These are phyloP conservation scores for Celoporthe dispersa DNA, from an alignment of 2,329 filamentous ascomycete genomes.

Conservation along the genomic window DNA sequence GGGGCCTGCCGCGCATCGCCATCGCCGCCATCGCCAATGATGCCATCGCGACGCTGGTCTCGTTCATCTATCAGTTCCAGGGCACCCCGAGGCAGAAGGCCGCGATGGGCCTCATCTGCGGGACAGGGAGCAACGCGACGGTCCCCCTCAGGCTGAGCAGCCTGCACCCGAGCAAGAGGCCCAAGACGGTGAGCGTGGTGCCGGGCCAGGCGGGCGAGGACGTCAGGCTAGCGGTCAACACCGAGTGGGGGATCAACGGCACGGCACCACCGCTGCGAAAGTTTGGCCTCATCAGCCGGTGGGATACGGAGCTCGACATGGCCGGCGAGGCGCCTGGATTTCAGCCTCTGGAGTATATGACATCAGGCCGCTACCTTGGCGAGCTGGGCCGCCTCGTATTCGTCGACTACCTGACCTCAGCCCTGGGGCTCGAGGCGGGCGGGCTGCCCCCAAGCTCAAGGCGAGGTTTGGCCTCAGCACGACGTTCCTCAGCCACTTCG, in stretches of 20 bases:
- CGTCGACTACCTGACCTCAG: slow-evolving; percentile 62
- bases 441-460: slow-evolving; percentile 59
- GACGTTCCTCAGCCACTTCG: slow-evolving; percentile 72
- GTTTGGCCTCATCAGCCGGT: slow-evolving; percentile 67
- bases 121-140: slow-evolving; percentile 81
- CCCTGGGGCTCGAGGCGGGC: slow-evolving; percentile 44
- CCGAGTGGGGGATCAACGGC: slow-evolving; percentile 82
- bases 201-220: slow-evolving; percentile 51
- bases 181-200: slow-evolving; percentile 51
- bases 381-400: slow-evolving; percentile 75
- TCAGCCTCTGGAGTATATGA: slow-evolving; percentile 86
- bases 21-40: slow-evolving; percentile 83
- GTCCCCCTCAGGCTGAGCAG: slow-evolving; percentile 69
- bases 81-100: slow-evolving; percentile 65
- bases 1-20: slow-evolving; percentile 64
- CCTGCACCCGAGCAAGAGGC: slow-evolving; percentile 67
- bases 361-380: slow-evolving; percentile 75
- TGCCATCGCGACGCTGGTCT: slow-evolving; percentile 77
- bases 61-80: slow-evolving; percentile 73
- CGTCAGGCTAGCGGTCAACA: slow-evolving; percentile 77
- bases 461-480: slow-evolving; percentile 69
- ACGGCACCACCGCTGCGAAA: slow-evolving; percentile 69
- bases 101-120: slow-evolving; percentile 80
- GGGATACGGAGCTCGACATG: slow-evolving; percentile 71
- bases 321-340: slow-evolving; percentile 74